Percentiles rank a stretch among this genome's conserved stretches.
These are phyloP conservation scores for Daldinia childiae DNA, from an alignment of 495 filamentous ascomycete species.

Conservation along the genomic window DNA sequence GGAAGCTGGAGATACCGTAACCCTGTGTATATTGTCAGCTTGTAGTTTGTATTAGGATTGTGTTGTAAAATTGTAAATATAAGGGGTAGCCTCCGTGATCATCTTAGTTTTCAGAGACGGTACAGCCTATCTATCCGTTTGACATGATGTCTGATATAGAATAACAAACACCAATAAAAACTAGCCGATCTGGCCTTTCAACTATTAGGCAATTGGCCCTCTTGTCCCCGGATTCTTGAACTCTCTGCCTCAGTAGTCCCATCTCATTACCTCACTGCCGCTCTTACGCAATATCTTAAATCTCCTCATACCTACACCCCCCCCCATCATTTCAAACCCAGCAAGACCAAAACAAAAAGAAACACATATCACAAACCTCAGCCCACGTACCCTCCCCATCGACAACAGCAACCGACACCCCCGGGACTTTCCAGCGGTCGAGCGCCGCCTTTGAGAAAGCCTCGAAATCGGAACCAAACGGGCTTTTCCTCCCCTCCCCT, in stretches of 20 bases:
- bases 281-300: too few species aligned
- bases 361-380: conserved; percentile 48
- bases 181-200: not conserved
- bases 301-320: too few species aligned
- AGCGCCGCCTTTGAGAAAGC: conserved; percentile 50
- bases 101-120: not conserved
- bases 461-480: conserved; percentile 51
- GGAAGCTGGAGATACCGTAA: conserved; percentile 58
- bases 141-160: not conserved
- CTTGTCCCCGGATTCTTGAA: too few species aligned
- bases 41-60: not conserved
- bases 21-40: conserved; percentile 51
- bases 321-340: not conserved
- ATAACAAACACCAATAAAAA: not conserved
- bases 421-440: conserved; percentile 61
- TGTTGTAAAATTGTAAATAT: not conserved
- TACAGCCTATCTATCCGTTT: not conserved
- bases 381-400: conserved; percentile 55
- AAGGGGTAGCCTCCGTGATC: not conserved
- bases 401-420: conserved; percentile 59
- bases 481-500: conserved; percentile 45
- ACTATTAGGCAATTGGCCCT: too few species aligned
- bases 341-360: not conserved
- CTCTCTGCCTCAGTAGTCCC: not conserved
- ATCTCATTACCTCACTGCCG: not conserved